Conservation (phyloP, 805 yeast genomes). For the Kodamaea laetipori region DNA sequence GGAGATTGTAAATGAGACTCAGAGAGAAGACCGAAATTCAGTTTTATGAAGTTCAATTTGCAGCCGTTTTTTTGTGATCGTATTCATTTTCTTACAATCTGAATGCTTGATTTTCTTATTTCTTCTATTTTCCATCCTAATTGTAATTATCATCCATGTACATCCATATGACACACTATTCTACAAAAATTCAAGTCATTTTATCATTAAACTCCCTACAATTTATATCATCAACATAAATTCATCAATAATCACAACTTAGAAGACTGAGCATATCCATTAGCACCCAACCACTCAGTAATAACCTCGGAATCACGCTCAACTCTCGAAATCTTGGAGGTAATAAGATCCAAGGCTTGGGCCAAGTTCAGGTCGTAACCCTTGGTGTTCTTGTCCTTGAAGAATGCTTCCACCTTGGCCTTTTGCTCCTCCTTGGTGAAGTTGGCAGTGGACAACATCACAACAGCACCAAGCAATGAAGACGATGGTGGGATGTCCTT, state of each 20-base stretch:
- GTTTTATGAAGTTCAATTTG: no score
- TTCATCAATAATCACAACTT: constrained; percentile 8
- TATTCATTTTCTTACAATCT: no score
- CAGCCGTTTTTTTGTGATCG: no score
- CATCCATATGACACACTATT: no score
- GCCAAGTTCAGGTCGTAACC: constrained; percentile 68
- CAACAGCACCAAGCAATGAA: constrained; percentile 76
- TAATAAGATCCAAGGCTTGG: constrained; percentile 62
- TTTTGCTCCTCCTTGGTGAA: constrained; percentile 59
- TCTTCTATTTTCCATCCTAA: no score
- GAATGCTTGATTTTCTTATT: no score
- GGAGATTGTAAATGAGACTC: no score
- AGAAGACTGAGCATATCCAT: constrained; percentile 28
- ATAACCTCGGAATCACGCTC: constrained; percentile 53
- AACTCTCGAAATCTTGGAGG: constrained; percentile 59
- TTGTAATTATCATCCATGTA: no score
- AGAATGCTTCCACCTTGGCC: constrained; percentile 53
- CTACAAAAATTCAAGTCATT: no score
- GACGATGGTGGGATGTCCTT: constrained; percentile 77
- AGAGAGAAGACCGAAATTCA: no score
- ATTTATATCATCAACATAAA: not conserved
- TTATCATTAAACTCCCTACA: no score
- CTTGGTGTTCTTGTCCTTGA: constrained; percentile 54
- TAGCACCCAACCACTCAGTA: constrained; percentile 48
- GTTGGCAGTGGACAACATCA: constrained; percentile 60